Evolutionary conservation across 371 early-diverging fungal genomes (phyloP).

Genomic region (Pancytospora philotis): DNA sequence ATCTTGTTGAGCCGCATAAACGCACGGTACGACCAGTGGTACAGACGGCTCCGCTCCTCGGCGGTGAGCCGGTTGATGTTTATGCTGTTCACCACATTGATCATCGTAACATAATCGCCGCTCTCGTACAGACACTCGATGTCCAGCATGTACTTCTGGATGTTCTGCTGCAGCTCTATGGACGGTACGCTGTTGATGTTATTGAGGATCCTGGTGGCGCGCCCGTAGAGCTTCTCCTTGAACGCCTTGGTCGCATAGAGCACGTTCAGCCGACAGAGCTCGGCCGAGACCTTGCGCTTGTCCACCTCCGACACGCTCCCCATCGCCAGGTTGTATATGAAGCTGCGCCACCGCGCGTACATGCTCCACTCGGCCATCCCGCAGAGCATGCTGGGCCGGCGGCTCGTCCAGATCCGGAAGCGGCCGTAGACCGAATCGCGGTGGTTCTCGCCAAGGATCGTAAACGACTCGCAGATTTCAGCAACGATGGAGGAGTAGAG

Average conservation of each 20-base stretch:
- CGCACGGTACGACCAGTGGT: conserved; percentile 16
- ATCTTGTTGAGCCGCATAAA: not conserved
- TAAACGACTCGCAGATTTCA: conserved; percentile 14
- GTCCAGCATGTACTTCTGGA: conserved; percentile 20
- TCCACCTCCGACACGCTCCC: not conserved
- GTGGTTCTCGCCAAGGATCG: not conserved
- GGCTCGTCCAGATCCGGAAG: conserved; percentile 30
- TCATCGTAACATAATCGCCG: conserved; percentile 13
- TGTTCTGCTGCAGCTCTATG: conserved; percentile 27
- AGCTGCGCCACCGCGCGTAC: conserved; percentile 20
- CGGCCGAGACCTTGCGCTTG: conserved; percentile 12
- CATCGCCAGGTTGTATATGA: conserved; percentile 17
- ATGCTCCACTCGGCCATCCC: not conserved
- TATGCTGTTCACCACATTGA: conserved; percentile 3
- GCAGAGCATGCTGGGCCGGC: conserved; percentile 7
- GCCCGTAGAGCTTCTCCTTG: conserved; percentile 9
- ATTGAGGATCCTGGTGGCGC: conserved; percentile 11
- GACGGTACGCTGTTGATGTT: conserved; percentile 12
- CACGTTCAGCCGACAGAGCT: conserved; percentile 19
- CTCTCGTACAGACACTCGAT: conserved; percentile 2
- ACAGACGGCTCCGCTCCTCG: conserved; percentile 18
- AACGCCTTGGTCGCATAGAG: conserved; percentile 9
- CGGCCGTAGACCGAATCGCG: conserved; percentile 19
- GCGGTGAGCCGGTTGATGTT: conserved; percentile 10
- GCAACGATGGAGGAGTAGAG: not conserved